A percentile compares a stretch with the other conserved stretches of the same genome.
phyloP scores from a whole-genome alignment of 352 stramenopile genomes.

The Phytophthora agathidicida region DNA sequence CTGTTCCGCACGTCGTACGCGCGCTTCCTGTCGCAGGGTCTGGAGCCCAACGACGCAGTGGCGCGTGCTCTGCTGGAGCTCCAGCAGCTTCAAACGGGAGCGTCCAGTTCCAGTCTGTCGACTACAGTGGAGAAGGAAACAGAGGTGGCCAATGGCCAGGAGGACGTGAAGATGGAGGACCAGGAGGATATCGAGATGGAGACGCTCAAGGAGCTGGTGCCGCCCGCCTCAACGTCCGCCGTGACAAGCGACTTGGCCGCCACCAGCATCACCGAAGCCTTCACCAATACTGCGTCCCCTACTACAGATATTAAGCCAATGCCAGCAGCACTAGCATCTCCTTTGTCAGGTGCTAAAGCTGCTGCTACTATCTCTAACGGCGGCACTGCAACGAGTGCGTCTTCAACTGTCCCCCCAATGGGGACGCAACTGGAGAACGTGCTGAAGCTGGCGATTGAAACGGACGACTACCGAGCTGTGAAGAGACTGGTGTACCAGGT shows the following conservation, averaged over 20 bases:
- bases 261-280: slow-evolving; percentile 12
- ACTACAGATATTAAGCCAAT: too few species aligned
- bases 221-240: slow-evolving; percentile 6
- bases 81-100: slow-evolving; percentile 34
- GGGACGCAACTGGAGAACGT: slow-evolving; percentile 50
- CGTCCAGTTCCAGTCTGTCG: neutral
- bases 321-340: too few species aligned
- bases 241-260: slow-evolving; percentile 21
- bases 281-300: too few species aligned
- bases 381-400: neutral
- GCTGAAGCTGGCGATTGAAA: slow-evolving; percentile 43
- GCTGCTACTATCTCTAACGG: neutral
- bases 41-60: slow-evolving; percentile 67
- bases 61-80: slow-evolving; percentile 58
- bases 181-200: slow-evolving; percentile 35
- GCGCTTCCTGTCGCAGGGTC: slow-evolving; percentile 51
- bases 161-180: slow-evolving; percentile 63
- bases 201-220: slow-evolving; percentile 24
- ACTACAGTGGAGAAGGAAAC: slow-evolving; percentile 22
- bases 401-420: slow-evolving; percentile 23
- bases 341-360: neutral
- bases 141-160: neutral
- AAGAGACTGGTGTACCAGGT: slow-evolving; percentile 74
- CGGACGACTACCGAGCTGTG: slow-evolving; percentile 52
- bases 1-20: slow-evolving; percentile 63